phyloP scores from a whole-genome alignment of 1,139 yeast genomes.

The Kurtzmaniella natalensis region DNA sequence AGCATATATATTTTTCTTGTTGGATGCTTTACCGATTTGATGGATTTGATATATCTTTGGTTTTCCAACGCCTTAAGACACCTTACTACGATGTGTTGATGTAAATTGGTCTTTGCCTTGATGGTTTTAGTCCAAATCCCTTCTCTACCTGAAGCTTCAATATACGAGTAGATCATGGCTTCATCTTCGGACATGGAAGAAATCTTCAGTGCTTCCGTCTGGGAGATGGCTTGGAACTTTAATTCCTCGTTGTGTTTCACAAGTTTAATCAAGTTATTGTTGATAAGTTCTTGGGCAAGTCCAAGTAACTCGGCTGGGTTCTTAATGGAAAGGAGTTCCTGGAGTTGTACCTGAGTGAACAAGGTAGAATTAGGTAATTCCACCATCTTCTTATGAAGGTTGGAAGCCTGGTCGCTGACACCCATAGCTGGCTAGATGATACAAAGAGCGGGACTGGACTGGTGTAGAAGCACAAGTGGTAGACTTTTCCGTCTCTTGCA shows the following conservation, averaged over 20 bases:
- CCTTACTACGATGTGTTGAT: conserved; percentile 85
- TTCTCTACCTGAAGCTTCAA: conserved; percentile 90
- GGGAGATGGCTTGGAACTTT: conserved; percentile 68
- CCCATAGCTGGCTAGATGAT: conserved; percentile 14
- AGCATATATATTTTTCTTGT: conserved; percentile 95
- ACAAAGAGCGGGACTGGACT: too few relatives aligned
- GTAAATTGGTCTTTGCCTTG: conserved; percentile 85
- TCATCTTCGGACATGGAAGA: conserved; percentile 82
- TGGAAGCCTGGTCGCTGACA: conserved; percentile 47
- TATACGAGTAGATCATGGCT: conserved; percentile 84
- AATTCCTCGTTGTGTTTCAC: conserved; percentile 61
- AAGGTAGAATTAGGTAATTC: conserved; percentile 40
- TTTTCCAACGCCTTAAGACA: conserved; percentile 80
- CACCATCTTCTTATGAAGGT: conserved; percentile 58
- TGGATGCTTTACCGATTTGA: conserved; percentile 92
- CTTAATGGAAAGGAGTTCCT: conserved; percentile 32
- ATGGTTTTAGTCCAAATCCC: conserved; percentile 96
- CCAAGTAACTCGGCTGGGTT: conserved; percentile 48
- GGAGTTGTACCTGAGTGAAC: conserved; percentile 59
- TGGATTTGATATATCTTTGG: conserved; percentile 82
- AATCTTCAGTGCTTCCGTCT: conserved; percentile 65
- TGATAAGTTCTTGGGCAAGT: conserved; percentile 62
- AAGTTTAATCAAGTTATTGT: conserved; percentile 63
- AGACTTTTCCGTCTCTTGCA: too few relatives aligned
- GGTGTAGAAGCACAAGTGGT: too few relatives aligned